phyloP scores from a whole-genome alignment of 2,329 filamentous ascomycete genomes.

The Epichloe coenophiala region DNA sequence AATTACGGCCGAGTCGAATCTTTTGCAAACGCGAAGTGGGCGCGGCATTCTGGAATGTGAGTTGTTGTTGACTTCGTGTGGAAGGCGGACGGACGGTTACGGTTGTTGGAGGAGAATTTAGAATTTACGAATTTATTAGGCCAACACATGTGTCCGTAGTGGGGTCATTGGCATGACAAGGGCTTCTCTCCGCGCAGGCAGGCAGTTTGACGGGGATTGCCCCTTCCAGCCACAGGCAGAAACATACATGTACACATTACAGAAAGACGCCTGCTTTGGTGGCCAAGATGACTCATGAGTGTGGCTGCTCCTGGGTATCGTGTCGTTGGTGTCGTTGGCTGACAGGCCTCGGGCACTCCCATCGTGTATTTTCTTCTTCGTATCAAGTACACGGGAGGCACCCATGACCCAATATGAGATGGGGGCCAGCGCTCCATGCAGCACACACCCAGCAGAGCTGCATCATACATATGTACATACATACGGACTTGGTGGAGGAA shows the following conservation, averaged over 20 bases:
- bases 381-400: not conserved
- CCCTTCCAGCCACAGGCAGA: not conserved
- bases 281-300: not conserved
- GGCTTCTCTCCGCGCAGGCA: not conserved
- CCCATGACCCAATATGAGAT: not conserved
- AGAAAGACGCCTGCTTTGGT: not conserved
- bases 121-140: too few species aligned
- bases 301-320: not conserved
- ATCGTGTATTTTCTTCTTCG: too few species aligned
- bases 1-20: slow-evolving; percentile 1
- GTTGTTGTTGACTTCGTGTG: too few species aligned
- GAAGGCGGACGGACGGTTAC: too few species aligned
- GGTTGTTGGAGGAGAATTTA: too few species aligned
- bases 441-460: not conserved
- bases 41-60: not conserved
- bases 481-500: not conserved
- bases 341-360: too few species aligned
- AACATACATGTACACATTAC: not conserved
- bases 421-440: not conserved
- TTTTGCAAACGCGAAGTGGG: not conserved
- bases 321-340: too few species aligned
- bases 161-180: not conserved
- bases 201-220: not conserved
- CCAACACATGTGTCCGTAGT: too few species aligned
- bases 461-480: not conserved